Evolutionary conservation across 176 grass and related monocot genomes (phyloP), one percentile per base, ranked within the genome.

Genomic region (Alloteropsis semialata): DNA sequence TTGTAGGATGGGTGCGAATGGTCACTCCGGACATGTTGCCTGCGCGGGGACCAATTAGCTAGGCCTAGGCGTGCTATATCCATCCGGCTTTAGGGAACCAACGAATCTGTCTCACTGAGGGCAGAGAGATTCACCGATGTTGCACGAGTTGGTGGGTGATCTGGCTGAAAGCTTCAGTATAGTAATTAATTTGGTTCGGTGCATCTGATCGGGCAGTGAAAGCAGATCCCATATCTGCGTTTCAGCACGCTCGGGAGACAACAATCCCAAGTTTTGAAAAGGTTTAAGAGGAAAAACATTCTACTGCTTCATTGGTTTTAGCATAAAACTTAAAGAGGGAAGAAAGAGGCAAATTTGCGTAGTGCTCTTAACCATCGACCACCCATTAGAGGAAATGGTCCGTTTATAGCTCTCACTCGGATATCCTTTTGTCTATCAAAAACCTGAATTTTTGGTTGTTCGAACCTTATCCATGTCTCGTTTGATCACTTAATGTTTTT

Each of bases 131-230:
- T 22, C 5, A 25, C 17, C 22, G 10, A 28, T 17, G 41, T 17
- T 45, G 13, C 41, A 70, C 13, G 13, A 48, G 8, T 30, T 12
- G 55, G 55, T 57, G 33, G 15, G 63, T 72, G 44, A 72, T 72
- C 69, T 33, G 27, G 44, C 16, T 12, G 69, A 72, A 72, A 72
- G 27, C n/a, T 7, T 42, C 41, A 28, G 41, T 19, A 53, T 45
- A 33, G 45, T 73, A 73, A 6, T 73, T 73, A 73, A 53, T 73
- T 73, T 51, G 46, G 70, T 53, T 73, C 8, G 34, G 70, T 27
- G 16, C 45, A 46, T n/a, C n/a, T n/a, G n/a, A 73, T 73, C 70
- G 32, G 33, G 45, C 70, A 22, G 71, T 34, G 71, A 51, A 54
- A 74, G 29, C 5, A 36, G 36, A 34, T 34, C 17, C 34, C 28